Percentiles rank a stretch among this genome's conserved stretches.
Evolutionary conservation across 768 basidiomycete species (phyloP).

Genomic region (Auricularia sp.): DNA sequence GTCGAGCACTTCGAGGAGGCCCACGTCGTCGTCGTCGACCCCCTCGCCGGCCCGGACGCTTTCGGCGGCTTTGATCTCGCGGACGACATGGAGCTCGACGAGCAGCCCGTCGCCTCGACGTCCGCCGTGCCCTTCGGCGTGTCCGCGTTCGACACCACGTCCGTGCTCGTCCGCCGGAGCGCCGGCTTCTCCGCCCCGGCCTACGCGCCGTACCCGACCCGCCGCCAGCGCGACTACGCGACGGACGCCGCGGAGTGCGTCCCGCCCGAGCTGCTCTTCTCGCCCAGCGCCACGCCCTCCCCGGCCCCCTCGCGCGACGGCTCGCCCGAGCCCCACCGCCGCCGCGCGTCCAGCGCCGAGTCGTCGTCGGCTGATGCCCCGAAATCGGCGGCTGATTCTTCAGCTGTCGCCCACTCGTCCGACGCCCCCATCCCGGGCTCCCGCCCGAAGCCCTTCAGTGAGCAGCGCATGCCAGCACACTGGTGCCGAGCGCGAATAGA

Average conservation of each 20-base stretch:
- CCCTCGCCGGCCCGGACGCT: constrained; percentile 12
- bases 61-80: constrained; percentile 44
- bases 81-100: constrained; percentile 78
- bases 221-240: not conserved
- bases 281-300: constrained; percentile 7
- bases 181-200: constrained; percentile 17
- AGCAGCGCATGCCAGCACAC: constrained; percentile 7
- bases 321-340: not conserved
- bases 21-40: constrained; percentile 65
- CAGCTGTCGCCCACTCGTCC: constrained; percentile 34
- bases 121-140: constrained; percentile 44
- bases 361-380: constrained; percentile 11
- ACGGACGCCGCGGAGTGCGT: not conserved
- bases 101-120: constrained; percentile 39
- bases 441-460: constrained; percentile 68
- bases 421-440: constrained; percentile 46
- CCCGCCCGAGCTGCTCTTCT: constrained; percentile 3
- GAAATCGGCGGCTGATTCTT: constrained; percentile 5
- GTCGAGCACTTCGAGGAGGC: constrained; percentile 89
- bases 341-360: constrained; percentile 9
- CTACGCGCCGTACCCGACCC: constrained; percentile 20
- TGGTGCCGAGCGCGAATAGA: not conserved
- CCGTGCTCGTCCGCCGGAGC: constrained; percentile 31
- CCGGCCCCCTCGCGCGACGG: constrained; percentile 4
- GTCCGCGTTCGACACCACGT: constrained; percentile 42